phyloP scores from a whole-genome alignment of 495 filamentous ascomycete genomes.

The Acidiella bohemica region DNA sequence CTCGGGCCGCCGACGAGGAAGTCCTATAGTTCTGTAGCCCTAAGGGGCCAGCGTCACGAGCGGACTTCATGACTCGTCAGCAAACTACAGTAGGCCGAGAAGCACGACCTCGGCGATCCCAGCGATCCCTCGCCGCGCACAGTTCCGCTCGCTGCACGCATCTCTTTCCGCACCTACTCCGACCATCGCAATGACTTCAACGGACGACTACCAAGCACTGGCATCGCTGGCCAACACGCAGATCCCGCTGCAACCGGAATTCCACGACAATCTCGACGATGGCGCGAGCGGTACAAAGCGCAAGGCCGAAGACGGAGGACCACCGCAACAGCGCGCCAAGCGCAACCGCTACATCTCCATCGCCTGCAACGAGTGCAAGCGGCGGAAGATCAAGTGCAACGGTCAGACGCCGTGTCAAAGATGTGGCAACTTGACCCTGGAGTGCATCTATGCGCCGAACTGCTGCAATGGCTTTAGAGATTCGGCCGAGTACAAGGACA shows the following conservation, averaged over 20 bases:
- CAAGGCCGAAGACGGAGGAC: slow-evolving; percentile 22
- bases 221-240: slow-evolving; percentile 11
- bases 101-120: too few relatives aligned
- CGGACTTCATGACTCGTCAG: too few relatives aligned
- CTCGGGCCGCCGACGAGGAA: too few relatives aligned
- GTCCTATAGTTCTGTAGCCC: too few relatives aligned
- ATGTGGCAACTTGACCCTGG: slow-evolving; percentile 67
- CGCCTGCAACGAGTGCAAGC: slow-evolving; percentile 72
- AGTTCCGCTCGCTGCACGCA: too few relatives aligned
- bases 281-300: slow-evolving; percentile 19
- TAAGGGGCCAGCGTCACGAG: too few relatives aligned
- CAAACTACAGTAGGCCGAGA: too few relatives aligned
- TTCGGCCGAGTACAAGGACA: slow-evolving; percentile 58
- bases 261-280: not conserved
- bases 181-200: not conserved
- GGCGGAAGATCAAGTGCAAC: slow-evolving; percentile 88
- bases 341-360: slow-evolving; percentile 80
- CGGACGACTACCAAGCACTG: not conserved
- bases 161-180: too few relatives aligned
- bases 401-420: slow-evolving; percentile 70
- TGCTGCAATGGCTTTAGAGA: slow-evolving; percentile 80
- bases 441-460: slow-evolving; percentile 82
- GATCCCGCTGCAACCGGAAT: slow-evolving; percentile 2
- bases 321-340: slow-evolving; percentile 39
- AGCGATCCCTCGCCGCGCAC: too few relatives aligned